Evolutionary conservation across 1,284 basidiomycete species (phyloP), one percentile per base, ranked within the genome.

Genomic region (Ustilago sp.): DNA sequence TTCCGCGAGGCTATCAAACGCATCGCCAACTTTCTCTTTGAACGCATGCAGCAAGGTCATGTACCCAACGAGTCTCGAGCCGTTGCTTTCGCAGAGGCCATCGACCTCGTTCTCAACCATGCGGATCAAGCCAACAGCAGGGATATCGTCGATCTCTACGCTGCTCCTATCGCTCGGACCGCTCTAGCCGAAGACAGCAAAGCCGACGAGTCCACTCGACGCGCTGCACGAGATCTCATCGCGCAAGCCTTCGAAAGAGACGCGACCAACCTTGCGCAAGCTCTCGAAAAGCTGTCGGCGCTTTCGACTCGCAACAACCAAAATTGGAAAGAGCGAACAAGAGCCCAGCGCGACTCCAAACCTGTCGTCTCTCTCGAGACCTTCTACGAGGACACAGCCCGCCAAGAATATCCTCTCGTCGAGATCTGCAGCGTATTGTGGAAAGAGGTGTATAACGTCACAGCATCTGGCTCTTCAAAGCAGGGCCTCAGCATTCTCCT

Each of bases 1-100:
- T 81, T 78, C 50, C 73, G 66, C 43, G 79, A 85, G 28, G 74
- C 71, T 11, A 66, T 83, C 54, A 83, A 83, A 66, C 66, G 77
- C 34, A 55, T 83, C 39, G 80, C 76, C 53, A 77, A 85, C 61
- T 80, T 79, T 43, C 58, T 83, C 11, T 74, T 85, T 23, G 84
- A 85, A 59, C 64, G 79, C 41, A 74, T 78, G 68, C 83, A 85
- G 65, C 72, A 75, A 23, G 73, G 73, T 13, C 77, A 83, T 54
- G 69, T 80, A 31, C 56, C 69, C 11, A 63, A 48, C 35, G 66
- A 69, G 57, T 74, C 68, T 39, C 60, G 80, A 31, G 56, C 54
- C 19, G 57, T 63, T 13, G 79, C 77, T 2, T 64, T 80, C 43
- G 61, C 75, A 13, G 72, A 71, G 47, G 66, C 68, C 43, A 68